Evolutionary conservation across 306 rosid species (phyloP), one percentile per base, ranked within the genome.

Genomic region (Lathyrus sativus): DNA sequence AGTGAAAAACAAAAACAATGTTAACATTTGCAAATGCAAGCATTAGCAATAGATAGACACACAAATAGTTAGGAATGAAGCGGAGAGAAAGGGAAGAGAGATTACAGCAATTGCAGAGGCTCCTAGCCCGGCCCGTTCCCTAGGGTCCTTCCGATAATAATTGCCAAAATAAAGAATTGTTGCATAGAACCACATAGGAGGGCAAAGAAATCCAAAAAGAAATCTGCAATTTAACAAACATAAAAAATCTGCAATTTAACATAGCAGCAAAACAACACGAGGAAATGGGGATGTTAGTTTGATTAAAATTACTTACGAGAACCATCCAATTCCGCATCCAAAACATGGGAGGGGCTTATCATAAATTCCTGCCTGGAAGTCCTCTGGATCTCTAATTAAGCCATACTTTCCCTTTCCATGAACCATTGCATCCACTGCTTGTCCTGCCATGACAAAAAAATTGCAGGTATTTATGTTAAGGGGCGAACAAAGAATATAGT

Each of bases 251-350:
- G 88, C 62, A 79, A 62, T 11, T 64, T 35, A 70, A 62, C 33
- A 26, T 46, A 37, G 49, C 67, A 22, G 70, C 46, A 7, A 74
- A 83, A 71, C 60, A 24, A 65, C 55, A 41, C 15, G 29, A 49
- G 72, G 70, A 76, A 67, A 43, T 6, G 2, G 15, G 60, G 50
- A 69, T 69, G 26, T 31, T 70, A 31, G 43, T 26, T 22, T 12
- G 24, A 18, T 33, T 22, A 42, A 58, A 75, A 65, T 56, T 53
- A 90, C 98, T 85, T 73, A 93, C 98, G 96, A 93, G 80, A 90
- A 90, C 98, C 98, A 93, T 82, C 98, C 98, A 6, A 93, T 60
- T 39, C 98, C 98, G 31, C 98, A 93, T 65, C 98, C 98, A 70
- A 71, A 85, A 83, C 89, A 93, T n/a, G 96, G 98, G 72, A 93